Base-by-base conservation (phyloP, 73 alveolate species). In the Diophrys sp. region DNA sequence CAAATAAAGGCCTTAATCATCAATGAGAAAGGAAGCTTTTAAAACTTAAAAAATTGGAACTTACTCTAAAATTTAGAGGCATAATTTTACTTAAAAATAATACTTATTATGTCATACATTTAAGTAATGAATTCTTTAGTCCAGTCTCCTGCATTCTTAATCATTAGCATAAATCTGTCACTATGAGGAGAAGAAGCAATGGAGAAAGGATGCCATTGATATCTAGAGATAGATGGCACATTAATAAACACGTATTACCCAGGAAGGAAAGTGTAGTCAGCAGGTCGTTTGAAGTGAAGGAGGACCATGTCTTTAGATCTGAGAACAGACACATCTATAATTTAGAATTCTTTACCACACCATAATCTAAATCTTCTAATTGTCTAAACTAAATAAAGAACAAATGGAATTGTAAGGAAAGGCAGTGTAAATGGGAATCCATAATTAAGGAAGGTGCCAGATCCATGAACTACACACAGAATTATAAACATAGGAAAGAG, bases 191-290 rank as follows among this genome's bases (percentile, higher is more conserved):
- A 32, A 33, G 73, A 53, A 23, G 81, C 81, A n/a, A 74, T 56
- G 1, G 81, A 30, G 26, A 74, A 74, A 0, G 81, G 81, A 54
- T 74, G 81, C 81, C 81, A 74, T 32, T 74, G 73, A 23, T n/a
- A 74, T 18, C 26, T 0, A 25, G 24, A 8, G 11, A 74, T 55
- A 1, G 54, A 53, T 23, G 81, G 81, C 2, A 74, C 73, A 54
- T 74, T 74, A 5, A 74, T 24, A 32, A 53, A 54, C 18, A 74
- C 81, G 29, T 74, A 74, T 66, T 74, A 56, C 25, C 81, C 81
- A 28, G 54, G 81, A 0, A 75, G 28, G 30, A 56, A 68, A 14
- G 54, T 24, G 44, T 56, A 75, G 68, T 75, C 56, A 18, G 24
- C 68, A 26, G 83, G 83, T 75, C 55, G 44, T 1, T 31, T 55